Base-by-base conservation (phyloP, 352 stramenopile species). In the Peronospora tabacina region DNA sequence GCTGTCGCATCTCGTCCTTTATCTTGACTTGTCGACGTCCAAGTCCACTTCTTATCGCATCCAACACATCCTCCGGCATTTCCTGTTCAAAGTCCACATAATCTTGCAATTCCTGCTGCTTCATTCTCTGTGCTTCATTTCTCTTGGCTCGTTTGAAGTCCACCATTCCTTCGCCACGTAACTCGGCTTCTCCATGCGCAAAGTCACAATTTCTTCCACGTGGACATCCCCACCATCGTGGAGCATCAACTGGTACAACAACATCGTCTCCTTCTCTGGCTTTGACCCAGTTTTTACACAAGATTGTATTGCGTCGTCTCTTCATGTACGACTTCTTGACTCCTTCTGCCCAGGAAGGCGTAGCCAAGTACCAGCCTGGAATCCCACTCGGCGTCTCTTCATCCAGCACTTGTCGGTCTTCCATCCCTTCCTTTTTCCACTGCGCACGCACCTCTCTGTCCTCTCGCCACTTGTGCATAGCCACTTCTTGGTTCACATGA, bases 401-500 rank as follows among this genome's bases (percentile, higher is more conserved):
- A 7, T 88, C 76, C 44, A 85, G 35, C n/a, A 83, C 36, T 52
- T 94, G 80, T 17, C 69, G 51, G 15, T 90, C 81, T 7, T 63
- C 66, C 9, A 90, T 39, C 29, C 66, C 73, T 7, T 74, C 50
- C 26, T 76, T 73, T 35, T 75, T 67, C 28, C 63, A 63, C 30
- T 72, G 55, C 33, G 70, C 65, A 19, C 81, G 77, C 11, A 55
- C 44, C 29, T 75, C 72, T 33, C 55, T 52, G 16, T 89, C 76
- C 36, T 89, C 61, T 12, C 55, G 66, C 82, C 80, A 94, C 62
- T 94, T 91, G 38, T 75, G 62, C 65, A 91, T 79, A 1, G 76
- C 76, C 50, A 94, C 78, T 58, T 94, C 81, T 44, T 94, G 81
- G 58, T 92, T 94, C 58, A 94, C 82, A 41, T 94, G 82, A 7